These are phyloP conservation scores for Zoysia matrella DNA, from an alignment of 202 grass and related monocot genomes.

Conservation along the genomic window DNA sequence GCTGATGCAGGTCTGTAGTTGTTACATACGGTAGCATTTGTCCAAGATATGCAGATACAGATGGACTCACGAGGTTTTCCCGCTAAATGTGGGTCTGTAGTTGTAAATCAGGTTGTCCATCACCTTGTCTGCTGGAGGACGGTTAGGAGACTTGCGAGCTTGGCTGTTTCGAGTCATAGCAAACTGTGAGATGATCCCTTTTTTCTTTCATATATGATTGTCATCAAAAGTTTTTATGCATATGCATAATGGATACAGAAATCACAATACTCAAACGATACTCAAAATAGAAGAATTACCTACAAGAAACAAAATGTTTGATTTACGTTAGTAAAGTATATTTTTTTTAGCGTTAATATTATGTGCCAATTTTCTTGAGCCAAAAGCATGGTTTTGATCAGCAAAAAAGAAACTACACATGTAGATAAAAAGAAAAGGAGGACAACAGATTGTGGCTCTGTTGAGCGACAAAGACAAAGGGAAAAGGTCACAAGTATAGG, in stretches of 20 bases:
- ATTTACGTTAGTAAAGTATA: too few species aligned
- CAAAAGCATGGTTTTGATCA: neutral
- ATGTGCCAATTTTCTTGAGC: neutral
- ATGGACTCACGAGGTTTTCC: constrained; percentile 64
- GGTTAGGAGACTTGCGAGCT: constrained; percentile 76
- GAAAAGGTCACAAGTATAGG: too few species aligned
- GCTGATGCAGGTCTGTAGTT: neutral
- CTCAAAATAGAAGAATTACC: too few species aligned
- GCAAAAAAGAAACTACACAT: neutral
- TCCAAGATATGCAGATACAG: neutral
- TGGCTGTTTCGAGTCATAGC: constrained; percentile 55
- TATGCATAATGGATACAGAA: neutral
- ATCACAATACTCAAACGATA: too few species aligned
- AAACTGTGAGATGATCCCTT: constrained; percentile 4
- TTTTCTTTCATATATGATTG: neutral
- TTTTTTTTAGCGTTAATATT: too few species aligned
- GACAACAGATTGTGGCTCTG: neutral
- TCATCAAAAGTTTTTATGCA: constrained; percentile 5
- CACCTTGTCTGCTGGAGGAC: constrained; percentile 70
- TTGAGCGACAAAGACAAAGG: too few species aligned
- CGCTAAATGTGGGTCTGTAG: constrained; percentile 66
- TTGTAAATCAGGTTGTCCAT: constrained; percentile 87
- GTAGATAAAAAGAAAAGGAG: neutral
- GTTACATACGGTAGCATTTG: neutral
- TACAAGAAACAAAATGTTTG: too few species aligned